phyloP scores from a whole-genome alignment of 2,329 filamentous ascomycete genomes.

The Colletotrichum sojae region DNA sequence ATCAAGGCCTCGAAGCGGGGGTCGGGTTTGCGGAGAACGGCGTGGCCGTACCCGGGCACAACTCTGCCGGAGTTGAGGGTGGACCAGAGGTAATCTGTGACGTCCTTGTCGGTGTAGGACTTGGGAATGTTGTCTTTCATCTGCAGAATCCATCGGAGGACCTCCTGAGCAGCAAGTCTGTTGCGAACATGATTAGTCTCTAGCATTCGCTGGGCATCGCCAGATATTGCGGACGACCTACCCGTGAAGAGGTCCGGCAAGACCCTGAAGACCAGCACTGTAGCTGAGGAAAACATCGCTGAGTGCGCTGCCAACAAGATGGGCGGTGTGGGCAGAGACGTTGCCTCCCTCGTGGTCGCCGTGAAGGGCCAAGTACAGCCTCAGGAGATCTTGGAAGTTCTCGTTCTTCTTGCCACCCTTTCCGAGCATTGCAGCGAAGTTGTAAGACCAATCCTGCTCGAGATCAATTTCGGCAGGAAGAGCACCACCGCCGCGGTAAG shows the following conservation, averaged over 20 bases:
- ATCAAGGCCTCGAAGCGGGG: slow-evolving; percentile 97
- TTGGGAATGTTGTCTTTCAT: slow-evolving; percentile 92
- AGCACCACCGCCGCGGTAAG: slow-evolving; percentile 81
- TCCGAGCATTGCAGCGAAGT: slow-evolving; percentile 96
- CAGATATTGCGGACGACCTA: not conserved
- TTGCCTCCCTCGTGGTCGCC: slow-evolving; percentile 99
- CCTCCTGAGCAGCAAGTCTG: slow-evolving; percentile 93
- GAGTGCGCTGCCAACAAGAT: slow-evolving; percentile 93
- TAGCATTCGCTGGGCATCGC: too few relatives aligned
- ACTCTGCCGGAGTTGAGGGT: slow-evolving; percentile 95
- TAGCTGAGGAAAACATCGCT: slow-evolving; percentile 97
- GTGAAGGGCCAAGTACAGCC: slow-evolving; percentile 95
- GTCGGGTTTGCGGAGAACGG: slow-evolving; percentile 95
- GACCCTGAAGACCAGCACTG: slow-evolving; percentile 93
- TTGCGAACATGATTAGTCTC: not conserved
- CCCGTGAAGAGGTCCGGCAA: slow-evolving; percentile 81
- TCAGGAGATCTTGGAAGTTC: slow-evolving; percentile 94
- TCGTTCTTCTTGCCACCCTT: slow-evolving; percentile 90
- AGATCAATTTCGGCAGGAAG: slow-evolving; percentile 83
- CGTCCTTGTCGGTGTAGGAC: slow-evolving; percentile 83
- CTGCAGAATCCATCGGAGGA: slow-evolving; percentile 94
- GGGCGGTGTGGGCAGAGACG: slow-evolving; percentile 94
- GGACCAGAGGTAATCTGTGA: slow-evolving; percentile 91
- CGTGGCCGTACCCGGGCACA: slow-evolving; percentile 95
- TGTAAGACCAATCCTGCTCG: slow-evolving; percentile 97